phyloP scores from a whole-genome alignment of 768 basidiomycete genomes.

The Boletus rubropictus region DNA sequence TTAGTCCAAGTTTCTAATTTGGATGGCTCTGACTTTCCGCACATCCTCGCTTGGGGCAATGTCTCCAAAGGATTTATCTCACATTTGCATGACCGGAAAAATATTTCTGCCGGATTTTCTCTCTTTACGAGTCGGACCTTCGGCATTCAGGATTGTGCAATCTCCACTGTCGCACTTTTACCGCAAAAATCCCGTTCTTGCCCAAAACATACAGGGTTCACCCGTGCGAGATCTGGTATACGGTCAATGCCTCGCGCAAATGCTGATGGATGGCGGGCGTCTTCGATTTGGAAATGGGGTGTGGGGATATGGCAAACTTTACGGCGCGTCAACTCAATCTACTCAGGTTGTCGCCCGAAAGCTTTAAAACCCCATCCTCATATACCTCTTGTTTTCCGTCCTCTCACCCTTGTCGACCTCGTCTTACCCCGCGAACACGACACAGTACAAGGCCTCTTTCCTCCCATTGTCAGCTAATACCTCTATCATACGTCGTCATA shows the following conservation, averaged over 20 bases:
- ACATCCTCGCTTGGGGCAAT: slow-evolving; percentile 1
- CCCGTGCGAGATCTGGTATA: slow-evolving; percentile 4
- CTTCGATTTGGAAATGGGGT: slow-evolving; percentile 17
- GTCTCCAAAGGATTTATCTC: not conserved
- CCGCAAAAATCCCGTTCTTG: slow-evolving; percentile 8
- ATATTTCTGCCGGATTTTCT: not conserved
- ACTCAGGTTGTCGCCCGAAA: not conserved
- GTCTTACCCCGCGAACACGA: not conserved
- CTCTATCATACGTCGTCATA: not conserved
- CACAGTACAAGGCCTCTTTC: not conserved
- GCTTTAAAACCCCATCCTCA: slow-evolving; percentile 7
- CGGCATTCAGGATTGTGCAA: not conserved
- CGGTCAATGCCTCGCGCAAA: slow-evolving; percentile 21
- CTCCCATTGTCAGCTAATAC: not conserved
- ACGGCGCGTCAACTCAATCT: slow-evolving; percentile 12
- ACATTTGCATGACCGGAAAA: slow-evolving; percentile 1
- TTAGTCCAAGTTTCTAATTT: slow-evolving; percentile 3
- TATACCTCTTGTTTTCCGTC: not conserved
- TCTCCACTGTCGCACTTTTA: not conserved
- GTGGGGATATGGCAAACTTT: slow-evolving; percentile 11
- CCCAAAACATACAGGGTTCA: not conserved
- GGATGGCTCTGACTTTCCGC: not conserved
- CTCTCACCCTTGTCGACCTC: not conserved
- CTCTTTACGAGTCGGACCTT: not conserved
- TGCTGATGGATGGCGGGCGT: slow-evolving; percentile 17